Base-by-base conservation (phyloP, 805 yeast genomes). In the Wickerhamomyces bovis region DNA sequence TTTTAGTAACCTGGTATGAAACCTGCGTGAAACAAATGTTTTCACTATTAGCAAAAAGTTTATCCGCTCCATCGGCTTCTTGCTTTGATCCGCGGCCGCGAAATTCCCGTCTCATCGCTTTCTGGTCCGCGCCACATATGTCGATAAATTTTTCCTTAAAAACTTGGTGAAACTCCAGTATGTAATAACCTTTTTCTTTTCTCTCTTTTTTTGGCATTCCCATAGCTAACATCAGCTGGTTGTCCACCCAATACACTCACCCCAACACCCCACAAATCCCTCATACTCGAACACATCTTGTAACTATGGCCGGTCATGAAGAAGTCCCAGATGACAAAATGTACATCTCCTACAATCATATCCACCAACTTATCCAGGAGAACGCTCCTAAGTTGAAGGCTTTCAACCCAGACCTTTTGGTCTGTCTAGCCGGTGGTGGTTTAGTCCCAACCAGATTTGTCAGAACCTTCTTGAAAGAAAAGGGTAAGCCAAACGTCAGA, bases 341-440 rank as follows among this genome's bases (percentile, higher is more conserved):
- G 70, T 85, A 82, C 71, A 84, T 85, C 57, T 81, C 89, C 46
- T 85, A 85, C 75, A 85, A 85, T 68, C 83, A 85, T 64, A 80
- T 85, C 25, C 95, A 85, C 63, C 86, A 85, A 65, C 68, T 82
- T 55, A 81, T 86, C 65, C 85, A 81, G 60, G 76, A 72, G 51
- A 63, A 74, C 15, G 82, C 89, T 15, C 79, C 73, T 46, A 77
- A 74, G 53, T 77, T 85, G 64, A 81, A 80, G 64, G 67, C 70
- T 23, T 83, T 88, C 72, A 80, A 87, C 57, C 95, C 96, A 36
- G 95, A 90, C 66, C 75, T 88, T 49, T 87, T 90, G 68, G 87
- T 92, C 52, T 97, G 98, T 56, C 89, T 92, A 60, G 99, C 96
- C 61, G 96, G 96, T 58, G 96, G 99, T 64, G 99, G 98, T 2